Evolutionary conservation across 768 basidiomycete genomes (phyloP).

Genomic region (Clitopilus passeckerianus): DNA sequence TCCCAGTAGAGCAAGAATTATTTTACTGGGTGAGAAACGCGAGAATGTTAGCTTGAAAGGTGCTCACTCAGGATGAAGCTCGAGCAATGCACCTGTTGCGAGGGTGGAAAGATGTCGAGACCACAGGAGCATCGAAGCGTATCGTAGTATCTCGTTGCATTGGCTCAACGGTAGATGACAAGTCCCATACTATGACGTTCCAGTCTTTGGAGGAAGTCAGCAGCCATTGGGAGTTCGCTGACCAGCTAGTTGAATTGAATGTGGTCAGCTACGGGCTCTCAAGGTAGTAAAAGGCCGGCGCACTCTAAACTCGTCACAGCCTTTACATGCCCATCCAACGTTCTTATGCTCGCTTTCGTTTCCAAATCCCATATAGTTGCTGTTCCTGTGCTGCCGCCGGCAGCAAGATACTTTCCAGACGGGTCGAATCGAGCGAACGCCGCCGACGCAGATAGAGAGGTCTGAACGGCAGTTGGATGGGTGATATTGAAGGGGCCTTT

Average conservation of each 20-base stretch:
- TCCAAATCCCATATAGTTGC: conserved; percentile 92
- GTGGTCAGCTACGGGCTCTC: conserved; percentile 3
- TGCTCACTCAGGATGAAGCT: neutral
- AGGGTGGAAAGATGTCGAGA: conserved; percentile 86
- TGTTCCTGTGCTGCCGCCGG: conserved; percentile 74
- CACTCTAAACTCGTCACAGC: conserved; percentile 84
- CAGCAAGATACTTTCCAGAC: conserved; percentile 82
- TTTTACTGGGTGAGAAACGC: conserved; percentile 43
- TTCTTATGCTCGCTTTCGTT: conserved; percentile 74
- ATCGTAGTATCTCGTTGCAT: conserved; percentile 69
- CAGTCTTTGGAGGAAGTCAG: conserved; percentile 91
- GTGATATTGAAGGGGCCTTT: conserved; percentile 65
- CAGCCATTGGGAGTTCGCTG: conserved; percentile 87
- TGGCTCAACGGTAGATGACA: conserved; percentile 67
- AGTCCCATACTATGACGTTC: conserved; percentile 93
- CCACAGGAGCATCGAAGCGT: conserved; percentile 85
- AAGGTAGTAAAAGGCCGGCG: conserved; percentile 24
- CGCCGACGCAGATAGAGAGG: conserved; percentile 78
- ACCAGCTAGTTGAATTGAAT: conserved; percentile 65
- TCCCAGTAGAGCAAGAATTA: conserved; percentile 72
- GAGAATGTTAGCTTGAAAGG: neutral
- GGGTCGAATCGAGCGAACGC: conserved; percentile 81
- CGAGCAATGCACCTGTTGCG: conserved; percentile 63
- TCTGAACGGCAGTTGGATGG: conserved; percentile 84
- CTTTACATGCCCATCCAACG: conserved; percentile 90